Evolutionary conservation across 2,329 filamentous ascomycete species (phyloP).

Genomic region (Neophaeococcomyces mojaviensis): DNA sequence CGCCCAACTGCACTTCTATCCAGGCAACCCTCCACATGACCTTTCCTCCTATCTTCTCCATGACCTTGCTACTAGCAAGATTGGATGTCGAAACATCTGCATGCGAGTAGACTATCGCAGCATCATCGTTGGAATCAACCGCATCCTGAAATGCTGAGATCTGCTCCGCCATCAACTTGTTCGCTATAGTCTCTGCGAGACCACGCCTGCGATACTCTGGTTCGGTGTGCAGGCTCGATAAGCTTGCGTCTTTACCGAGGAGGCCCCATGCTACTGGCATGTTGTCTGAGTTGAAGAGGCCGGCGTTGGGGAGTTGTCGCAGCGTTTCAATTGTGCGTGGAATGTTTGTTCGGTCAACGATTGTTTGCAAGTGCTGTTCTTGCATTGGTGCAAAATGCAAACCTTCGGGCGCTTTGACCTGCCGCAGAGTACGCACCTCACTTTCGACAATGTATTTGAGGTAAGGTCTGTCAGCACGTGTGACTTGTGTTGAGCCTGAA

Average conservation of each 20-base stretch:
- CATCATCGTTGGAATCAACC: constrained; percentile 14
- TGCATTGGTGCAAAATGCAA: constrained; percentile 14
- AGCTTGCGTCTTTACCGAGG: constrained; percentile 30
- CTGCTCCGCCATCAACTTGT: constrained; percentile 27
- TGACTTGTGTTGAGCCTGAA: constrained; percentile 14
- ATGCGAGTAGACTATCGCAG: constrained; percentile 26
- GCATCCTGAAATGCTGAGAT: constrained; percentile 20
- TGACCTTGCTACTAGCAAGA: constrained; percentile 32
- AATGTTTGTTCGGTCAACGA: constrained; percentile 34
- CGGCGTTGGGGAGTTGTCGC: constrained; percentile 27
- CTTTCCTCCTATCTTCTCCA: constrained; percentile 38
- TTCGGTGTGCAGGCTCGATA: constrained; percentile 36
- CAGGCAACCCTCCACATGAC: constrained; percentile 31
- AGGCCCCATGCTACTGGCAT: constrained; percentile 36
- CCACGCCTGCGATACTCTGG: constrained; percentile 33
- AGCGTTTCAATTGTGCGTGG: constrained; percentile 30
- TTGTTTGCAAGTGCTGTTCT: constrained; percentile 28
- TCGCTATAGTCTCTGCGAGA: constrained; percentile 28
- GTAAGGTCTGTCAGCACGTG: constrained; percentile 5
- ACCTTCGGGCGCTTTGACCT: constrained; percentile 1
- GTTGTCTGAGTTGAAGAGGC: constrained; percentile 25
- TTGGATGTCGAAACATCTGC: constrained; percentile 33
- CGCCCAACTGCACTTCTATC: constrained; percentile 30
- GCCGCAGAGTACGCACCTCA: background rate
- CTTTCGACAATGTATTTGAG: constrained; percentile 5